Conservation (phyloP, 495 filamentous ascomycete species). For the Talaromyces proteolyticus region DNA sequence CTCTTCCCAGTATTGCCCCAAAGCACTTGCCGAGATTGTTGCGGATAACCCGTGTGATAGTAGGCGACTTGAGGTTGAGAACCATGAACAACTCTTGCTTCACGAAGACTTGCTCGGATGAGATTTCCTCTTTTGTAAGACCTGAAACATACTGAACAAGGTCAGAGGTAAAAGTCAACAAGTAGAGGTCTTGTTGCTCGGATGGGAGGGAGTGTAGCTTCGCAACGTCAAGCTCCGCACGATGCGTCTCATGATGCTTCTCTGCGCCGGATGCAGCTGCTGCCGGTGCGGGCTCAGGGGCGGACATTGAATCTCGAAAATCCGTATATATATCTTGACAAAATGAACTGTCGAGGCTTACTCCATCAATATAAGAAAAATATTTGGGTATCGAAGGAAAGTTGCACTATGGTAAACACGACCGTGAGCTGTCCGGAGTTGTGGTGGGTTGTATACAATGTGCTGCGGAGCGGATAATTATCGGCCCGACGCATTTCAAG, state of each 20-base stretch:
- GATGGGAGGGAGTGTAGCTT: slow-evolving; percentile 87
- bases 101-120: slow-evolving; percentile 79
- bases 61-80: slow-evolving; percentile 76
- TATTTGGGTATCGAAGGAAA: background rate
- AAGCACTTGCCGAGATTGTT: slow-evolving; percentile 83
- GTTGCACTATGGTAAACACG: slow-evolving; percentile 7
- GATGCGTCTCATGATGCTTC: slow-evolving; percentile 27
- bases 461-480: slow-evolving; percentile 8
- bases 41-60: slow-evolving; percentile 82
- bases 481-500: slow-evolving; percentile 8
- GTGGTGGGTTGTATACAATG: background rate
- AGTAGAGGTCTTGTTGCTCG: slow-evolving; percentile 92
- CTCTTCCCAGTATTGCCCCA: slow-evolving; percentile 76
- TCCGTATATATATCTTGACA: background rate
- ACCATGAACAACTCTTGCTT: slow-evolving; percentile 90
- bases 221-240: slow-evolving; percentile 69
- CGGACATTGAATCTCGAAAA: slow-evolving; percentile 29
- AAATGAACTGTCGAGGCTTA: background rate
- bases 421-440: background rate
- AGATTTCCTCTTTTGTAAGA: slow-evolving; percentile 70
- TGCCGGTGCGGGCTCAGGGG: slow-evolving; percentile 24
- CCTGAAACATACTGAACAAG: slow-evolving; percentile 74
- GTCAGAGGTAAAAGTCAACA: slow-evolving; percentile 82
- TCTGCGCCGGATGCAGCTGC: slow-evolving; percentile 16
- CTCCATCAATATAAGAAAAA: slow-evolving; percentile 4